Base-by-base conservation (phyloP, 306 rosid genomes). In the Bauhinia variegata region DNA sequence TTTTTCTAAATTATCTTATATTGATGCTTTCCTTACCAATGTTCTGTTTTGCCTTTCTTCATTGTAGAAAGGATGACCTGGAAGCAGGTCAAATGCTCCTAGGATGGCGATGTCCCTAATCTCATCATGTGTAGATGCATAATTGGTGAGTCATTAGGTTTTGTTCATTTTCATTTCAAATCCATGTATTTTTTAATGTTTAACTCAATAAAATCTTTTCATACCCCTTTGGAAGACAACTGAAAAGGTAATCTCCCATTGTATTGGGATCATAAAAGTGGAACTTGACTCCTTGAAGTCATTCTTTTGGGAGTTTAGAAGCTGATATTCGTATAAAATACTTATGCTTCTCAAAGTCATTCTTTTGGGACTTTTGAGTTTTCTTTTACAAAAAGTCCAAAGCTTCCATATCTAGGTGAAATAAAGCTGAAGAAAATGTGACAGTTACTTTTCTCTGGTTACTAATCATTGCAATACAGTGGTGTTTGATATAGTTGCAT, bases 111-210 rank as follows among this genome's bases (percentile, higher is more conserved):
- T 72, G 17, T 74, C 60, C 85, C 79, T 19, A 88, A 77, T 71
- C 76, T 77, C 42, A 72, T 81, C 67, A 90, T 89, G 86, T 84
- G 77, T 63, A 71, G 84, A 79, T 84, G 98, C 81, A 75, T 93
- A 70, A 66, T 82, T 58, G 95, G 98, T 93, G 72, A 84, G 91
- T 74, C 71, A 14, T 52, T 34, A 37, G 54, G 47, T 41, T 39
- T 75, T 34, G 7, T 48, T 30, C 39, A 52, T 54, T 51, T 55
- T 37, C 51, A 36, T 36, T 72, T 72, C 55, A n/a, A 63, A 31
- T 46, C 39, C 50, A 28, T 16, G 4, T 69, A 37, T 77, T 72
- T 6, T 34, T 53, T 73, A 46, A n/a, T n/a, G n/a, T n/a, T n/a
- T n/a, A 37, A 28, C 53, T 67, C 9, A 61, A 55, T 38, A 50